Percentiles rank a stretch among this genome's conserved stretches.
phyloP scores from a whole-genome alignment of 2,329 filamentous ascomycete genomes.

The Apiospora hydei region DNA sequence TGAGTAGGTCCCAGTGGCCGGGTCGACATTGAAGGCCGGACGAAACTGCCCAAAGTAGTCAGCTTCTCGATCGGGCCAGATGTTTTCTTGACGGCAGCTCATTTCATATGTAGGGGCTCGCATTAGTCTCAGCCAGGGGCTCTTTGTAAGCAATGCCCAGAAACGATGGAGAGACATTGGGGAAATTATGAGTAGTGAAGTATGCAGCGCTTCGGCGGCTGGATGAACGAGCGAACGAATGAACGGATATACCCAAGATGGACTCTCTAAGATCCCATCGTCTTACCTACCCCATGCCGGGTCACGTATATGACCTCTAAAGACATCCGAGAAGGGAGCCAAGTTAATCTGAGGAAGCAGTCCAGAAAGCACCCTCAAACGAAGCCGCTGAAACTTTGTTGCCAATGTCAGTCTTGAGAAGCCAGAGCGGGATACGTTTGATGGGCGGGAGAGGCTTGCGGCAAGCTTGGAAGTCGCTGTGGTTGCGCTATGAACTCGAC shows the following conservation, averaged over 20 bases:
- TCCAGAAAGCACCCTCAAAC: not conserved
- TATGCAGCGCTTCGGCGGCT: not conserved
- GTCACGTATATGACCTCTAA: slow-evolving; percentile 77
- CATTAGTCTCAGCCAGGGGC: not conserved
- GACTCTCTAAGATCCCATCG: slow-evolving; percentile 15
- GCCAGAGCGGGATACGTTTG: not conserved
- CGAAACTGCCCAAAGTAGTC: slow-evolving; percentile 71
- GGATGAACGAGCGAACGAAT: not conserved
- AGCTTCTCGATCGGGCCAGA: slow-evolving; percentile 22
- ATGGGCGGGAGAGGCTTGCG: not conserved
- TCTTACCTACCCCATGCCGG: slow-evolving; percentile 72
- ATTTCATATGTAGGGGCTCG: slow-evolving; percentile 27
- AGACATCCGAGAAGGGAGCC: slow-evolving; percentile 54
- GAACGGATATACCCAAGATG: not conserved
- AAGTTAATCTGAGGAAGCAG: not conserved
- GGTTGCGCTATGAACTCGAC: slow-evolving; percentile 15
- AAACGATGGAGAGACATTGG: slow-evolving; percentile 8
- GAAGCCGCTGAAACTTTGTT: not conserved
- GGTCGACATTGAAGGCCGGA: slow-evolving; percentile 87
- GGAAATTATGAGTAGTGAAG: not conserved
- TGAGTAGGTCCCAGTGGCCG: slow-evolving; percentile 78
- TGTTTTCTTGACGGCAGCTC: slow-evolving; percentile 28
- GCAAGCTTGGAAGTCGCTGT: not conserved
- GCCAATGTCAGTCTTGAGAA: slow-evolving; percentile 14
- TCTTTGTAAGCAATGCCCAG: not conserved